Evolutionary conservation across 352 stramenopile genomes (phyloP), one percentile per base, ranked within the genome.

Genomic region (Elongisporangium undulatum): DNA sequence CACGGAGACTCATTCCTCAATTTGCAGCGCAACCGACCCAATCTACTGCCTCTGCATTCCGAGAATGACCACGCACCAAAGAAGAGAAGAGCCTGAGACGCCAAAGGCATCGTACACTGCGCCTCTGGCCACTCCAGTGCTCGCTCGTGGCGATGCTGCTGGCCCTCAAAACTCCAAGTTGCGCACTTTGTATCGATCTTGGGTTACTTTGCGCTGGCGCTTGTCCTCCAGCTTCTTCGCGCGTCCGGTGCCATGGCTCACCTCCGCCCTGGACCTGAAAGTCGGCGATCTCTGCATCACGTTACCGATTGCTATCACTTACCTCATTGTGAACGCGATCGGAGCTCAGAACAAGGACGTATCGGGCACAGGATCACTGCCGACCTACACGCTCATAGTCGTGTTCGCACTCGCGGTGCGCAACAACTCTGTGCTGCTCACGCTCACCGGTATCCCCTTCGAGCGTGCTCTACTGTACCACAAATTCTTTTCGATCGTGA

Each of bases 391-490:
- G 9, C 60, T 87, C 34, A 49, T 77, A 16, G 4, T 81, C 19
- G 64, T 75, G 3, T 81, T 85, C 55, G 58, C 70, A 6, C 55
- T 87, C 0, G 63, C 72, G 0, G 62, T 87, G 4, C 72, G 77
- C 45, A 85, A 88, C 61, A 85, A 87, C 53, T 72, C 69, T 23
- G 58, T 74, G 23, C 64, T 87, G 15, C 57, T 81, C n/a, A 34
- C 51, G 6, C 22, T 73, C 29, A 83, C 72, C 3, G 77, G 74
- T 1, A 64, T 87, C 17, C 70, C 77, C 2, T 87, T 79, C 55
- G 77, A 87, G 48, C 74, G 77, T 4, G 70, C 60, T 51, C 51
- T 87, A 17, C 68, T 81, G 17, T 85, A 85, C 62, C 77, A 85
- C 67, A 82, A 79, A 51, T 38, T 79, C 7, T 69, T 72, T 0